Evolutionary conservation across 257 asterid species (phyloP), one percentile per base, ranked within the genome.

Genomic region (Nicotiana sylvestris): DNA sequence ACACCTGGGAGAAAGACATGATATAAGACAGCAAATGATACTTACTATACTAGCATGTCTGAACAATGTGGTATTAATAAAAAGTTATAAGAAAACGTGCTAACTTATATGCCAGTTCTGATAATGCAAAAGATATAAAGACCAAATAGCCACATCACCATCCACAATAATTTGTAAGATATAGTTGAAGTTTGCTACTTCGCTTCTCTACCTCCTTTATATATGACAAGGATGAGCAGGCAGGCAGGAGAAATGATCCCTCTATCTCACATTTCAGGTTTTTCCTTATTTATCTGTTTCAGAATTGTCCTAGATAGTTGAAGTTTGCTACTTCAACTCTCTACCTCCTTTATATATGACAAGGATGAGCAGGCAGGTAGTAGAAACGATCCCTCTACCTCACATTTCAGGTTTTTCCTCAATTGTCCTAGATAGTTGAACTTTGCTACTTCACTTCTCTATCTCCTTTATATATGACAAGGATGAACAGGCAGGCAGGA

Each of bases 1-100:
- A 91, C 7, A 96, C 97, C 99, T 96, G 83, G 57, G 87, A 57
- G 76, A 81, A 66, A 35, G 25, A 66, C 33, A 49, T 62, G 76
- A 61, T 3, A 64, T 43, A 64, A 76, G 64, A 76, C 39, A 25
- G 0, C 3, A 76, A 51, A 7, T 51, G 13, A 8, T 15, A 39
- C 53, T 4, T 27, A 51, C 17, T 51, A 76, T 16, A 51, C 21
- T 3, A 72, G 61, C 39, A 72, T 13, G 64, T 76, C 17, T 15
- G 80, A 76, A 76, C 46, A 51, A 51, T 76, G 27, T 9, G 43
- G 46, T 29, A 29, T 51, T 15, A 29, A 7, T 16, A 76, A 51
- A 76, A 76, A 2, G 30, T 76, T 13, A 27, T 2, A 51, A 51
- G 27, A 51, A 76, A 30, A 51, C 17, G 8, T 76, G 60, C 46